Base-by-base conservation (phyloP, 75 land plant species). In the Picea glauca region DNA sequence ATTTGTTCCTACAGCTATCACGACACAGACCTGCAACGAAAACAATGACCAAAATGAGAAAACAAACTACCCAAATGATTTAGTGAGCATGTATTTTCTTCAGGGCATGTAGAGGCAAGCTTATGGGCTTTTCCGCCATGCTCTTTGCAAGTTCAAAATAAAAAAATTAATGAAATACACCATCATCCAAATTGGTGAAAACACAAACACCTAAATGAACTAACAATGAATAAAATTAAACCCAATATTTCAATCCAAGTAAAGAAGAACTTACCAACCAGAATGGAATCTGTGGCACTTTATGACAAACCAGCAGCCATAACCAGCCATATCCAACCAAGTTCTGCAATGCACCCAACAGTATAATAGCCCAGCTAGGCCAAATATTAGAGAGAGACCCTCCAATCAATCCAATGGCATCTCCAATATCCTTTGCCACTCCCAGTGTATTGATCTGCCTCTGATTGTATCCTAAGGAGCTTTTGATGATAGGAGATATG, bases 371-470 rank as follows among this genome's bases (percentile, higher is more conserved):
- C 87, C 88, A 79, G 5, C 67, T 38, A 3, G 88, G 87, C 35
- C 76, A 35, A 46, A 84, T 65, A 77, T 85, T 70, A 50, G 73
- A 75, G 33, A 87, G 80, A 43, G 30, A 75, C 26, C 88, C 88
- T 13, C 88, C 88, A 72, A 87, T 82, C 20, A 87, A 38, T 20
- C 88, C 89, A n/a, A 81, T 70, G 17, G 73, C 76, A 60, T 85
- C 88, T 18, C 89, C 89, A 62, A 87, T 72, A 65, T 87, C 88
- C 81, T 87, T 87, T 1, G 89, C 89, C 77, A 87, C 89, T 3
- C 88, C 89, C 46, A 87, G 67, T 23, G 68, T 57, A 72, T 78
- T 87, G 46, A 87, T 82, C 75, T 85, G 88, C 81, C 78, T 76
- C 81, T 87, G 89, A 72, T 87, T 87, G 78, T 81, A 85, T n/a